phyloP scores from a whole-genome alignment of 257 asterid species.

The Solanum sparsipilum region DNA sequence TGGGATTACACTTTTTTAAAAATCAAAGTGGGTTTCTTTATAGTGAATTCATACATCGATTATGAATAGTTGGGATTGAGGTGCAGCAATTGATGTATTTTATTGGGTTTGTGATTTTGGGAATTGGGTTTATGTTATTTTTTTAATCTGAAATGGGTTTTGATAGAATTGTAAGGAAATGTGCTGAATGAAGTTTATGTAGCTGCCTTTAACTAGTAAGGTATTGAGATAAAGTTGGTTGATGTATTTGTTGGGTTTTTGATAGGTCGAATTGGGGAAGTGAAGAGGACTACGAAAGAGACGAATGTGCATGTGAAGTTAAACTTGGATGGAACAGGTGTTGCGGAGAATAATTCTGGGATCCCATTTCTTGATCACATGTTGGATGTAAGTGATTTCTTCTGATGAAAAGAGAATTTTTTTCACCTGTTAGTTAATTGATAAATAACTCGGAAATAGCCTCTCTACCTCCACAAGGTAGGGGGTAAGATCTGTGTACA shows the following conservation, averaged over 20 bases:
- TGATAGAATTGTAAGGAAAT: not conserved
- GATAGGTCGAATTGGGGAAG: slow-evolving; percentile 75
- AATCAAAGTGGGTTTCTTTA: not conserved
- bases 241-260: not conserved
- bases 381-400: slow-evolving; percentile 66
- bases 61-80: not conserved
- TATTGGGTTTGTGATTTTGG: not conserved
- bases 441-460: not conserved
- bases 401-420: not conserved
- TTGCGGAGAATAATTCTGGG: slow-evolving; percentile 70
- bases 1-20: not conserved
- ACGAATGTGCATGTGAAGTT: slow-evolving; percentile 76
- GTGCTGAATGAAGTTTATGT: not conserved
- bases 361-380: slow-evolving; percentile 93
- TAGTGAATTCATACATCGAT: not conserved
- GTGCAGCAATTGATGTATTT: not conserved
- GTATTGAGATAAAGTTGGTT: not conserved
- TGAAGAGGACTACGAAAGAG: slow-evolving; percentile 85
- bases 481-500: not conserved
- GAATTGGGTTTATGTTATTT: not conserved
- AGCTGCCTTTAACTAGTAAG: not conserved
- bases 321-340: slow-evolving; percentile 81
- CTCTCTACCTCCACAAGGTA: not conserved
- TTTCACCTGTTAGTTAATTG: not conserved
- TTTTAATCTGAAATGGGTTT: not conserved